Conservation (phyloP, 2,329 filamentous ascomycete genomes). For the Neonectria punicea region DNA sequence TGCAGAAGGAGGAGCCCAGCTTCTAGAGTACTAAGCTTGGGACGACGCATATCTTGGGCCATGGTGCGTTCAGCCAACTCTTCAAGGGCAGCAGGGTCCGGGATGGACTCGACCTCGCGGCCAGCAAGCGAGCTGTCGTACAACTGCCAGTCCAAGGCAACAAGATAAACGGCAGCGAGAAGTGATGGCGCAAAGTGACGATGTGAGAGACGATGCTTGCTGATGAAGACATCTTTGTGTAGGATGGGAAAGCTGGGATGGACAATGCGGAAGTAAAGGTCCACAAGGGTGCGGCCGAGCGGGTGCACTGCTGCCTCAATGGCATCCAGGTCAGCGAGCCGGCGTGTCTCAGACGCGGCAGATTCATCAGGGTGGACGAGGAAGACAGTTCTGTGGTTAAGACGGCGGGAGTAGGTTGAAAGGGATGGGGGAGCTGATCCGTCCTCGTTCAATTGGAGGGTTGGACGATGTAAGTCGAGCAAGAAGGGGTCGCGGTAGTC, state of each 20-base stretch:
- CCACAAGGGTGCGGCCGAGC: slow-evolving; percentile 70
- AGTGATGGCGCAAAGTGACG: slow-evolving; percentile 68
- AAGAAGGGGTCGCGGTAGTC: slow-evolving; percentile 68
- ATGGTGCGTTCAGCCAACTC: slow-evolving; percentile 56
- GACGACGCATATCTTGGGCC: slow-evolving; percentile 59
- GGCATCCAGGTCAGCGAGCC: slow-evolving; percentile 55
- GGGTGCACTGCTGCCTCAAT: slow-evolving; percentile 72
- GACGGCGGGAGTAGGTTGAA: slow-evolving; percentile 44
- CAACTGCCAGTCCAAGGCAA: slow-evolving; percentile 71
- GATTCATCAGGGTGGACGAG: slow-evolving; percentile 50
- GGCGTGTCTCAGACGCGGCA: slow-evolving; percentile 53
- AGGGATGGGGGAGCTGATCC: slow-evolving; percentile 11
- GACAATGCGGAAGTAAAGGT: slow-evolving; percentile 73
- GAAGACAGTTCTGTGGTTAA: slow-evolving; percentile 50
- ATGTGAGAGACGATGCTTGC: slow-evolving; percentile 68
- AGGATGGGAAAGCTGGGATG: slow-evolving; percentile 69
- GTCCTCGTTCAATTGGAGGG: slow-evolving; percentile 45
- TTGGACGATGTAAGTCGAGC: slow-evolving; percentile 66
- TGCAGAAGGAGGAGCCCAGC: slow-evolving; percentile 65
- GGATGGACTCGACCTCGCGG: slow-evolving; percentile 44
- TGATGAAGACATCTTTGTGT: slow-evolving; percentile 70
- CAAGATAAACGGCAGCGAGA: slow-evolving; percentile 68
- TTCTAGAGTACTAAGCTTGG: slow-evolving; percentile 66
- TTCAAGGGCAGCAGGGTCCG: slow-evolving; percentile 48
- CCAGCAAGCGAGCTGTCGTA: slow-evolving; percentile 63